Percentiles rank a stretch among this genome's conserved stretches.
These are phyloP conservation scores for Platanus orientalis DNA, from an alignment of 164 flowering plant genomes.

Conservation along the genomic window DNA sequence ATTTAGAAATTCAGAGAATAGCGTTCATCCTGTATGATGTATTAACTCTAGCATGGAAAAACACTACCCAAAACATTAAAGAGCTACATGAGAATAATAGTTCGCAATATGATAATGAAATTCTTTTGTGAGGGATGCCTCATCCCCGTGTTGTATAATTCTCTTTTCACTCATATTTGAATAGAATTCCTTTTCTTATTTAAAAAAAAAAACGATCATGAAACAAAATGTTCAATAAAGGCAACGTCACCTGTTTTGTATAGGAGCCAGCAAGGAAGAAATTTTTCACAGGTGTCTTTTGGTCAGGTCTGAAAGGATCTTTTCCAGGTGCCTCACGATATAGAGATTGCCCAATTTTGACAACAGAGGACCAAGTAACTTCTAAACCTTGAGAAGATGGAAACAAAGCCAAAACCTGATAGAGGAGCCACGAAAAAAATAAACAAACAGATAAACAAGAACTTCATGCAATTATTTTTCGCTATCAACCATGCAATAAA, in stretches of 20 bases:
- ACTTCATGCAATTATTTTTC: no score
- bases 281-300: conserved; percentile 80
- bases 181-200: no score
- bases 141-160: no score
- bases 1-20: no score
- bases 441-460: no score
- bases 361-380: conserved; percentile 90
- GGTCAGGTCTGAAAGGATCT: conserved; percentile 95
- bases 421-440: conserved; percentile 5
- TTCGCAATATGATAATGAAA: no score
- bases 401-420: conserved; percentile 71
- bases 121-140: no score
- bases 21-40: no score
- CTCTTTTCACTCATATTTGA: no score
- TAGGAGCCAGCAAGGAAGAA: conserved; percentile 99
- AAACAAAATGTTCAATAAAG: background rate
- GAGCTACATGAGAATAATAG: background rate
- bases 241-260: conserved; percentile 75
- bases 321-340: conserved; percentile 95
- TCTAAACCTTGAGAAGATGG: conserved; percentile 92
- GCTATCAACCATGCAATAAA: background rate
- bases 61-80: background rate
- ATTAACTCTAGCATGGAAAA: background rate
- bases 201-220: no score
- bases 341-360: conserved; percentile 87